Base-by-base conservation (phyloP, 352 stramenopile species). In the Phytophthora foliorum region DNA sequence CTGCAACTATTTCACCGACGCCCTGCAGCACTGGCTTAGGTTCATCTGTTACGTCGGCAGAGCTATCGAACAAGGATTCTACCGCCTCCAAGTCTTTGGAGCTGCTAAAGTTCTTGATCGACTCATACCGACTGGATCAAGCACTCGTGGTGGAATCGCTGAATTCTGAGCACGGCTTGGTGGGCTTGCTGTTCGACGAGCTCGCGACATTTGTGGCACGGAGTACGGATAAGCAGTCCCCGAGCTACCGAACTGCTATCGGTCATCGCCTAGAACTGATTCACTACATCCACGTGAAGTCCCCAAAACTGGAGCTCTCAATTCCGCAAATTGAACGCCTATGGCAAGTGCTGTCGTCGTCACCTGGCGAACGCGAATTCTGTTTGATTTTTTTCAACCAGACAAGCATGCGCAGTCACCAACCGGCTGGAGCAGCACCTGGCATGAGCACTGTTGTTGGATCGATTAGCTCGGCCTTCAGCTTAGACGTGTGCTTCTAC, bases 311-410 rank as follows among this genome's bases (percentile, higher is more conserved):
- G 14, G 85, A 93, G 56, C 80, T 97, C 1, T 89, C 74, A 22
- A 81, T 94, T 16, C 77, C 80, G 5, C 86, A 96, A 55, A 90
- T 94, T 50, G 78, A 92, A 49, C 78, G 78, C 6, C 57, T 97
- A 17, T 97, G 90, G 90, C 74, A 72, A 22, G 81, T 91, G 4
- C 51, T 97, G n/a, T 92, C 86, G 14, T 89, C 81, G 10, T 88
- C 86, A 31, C 74, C 87, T 32, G 67, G 78, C n/a, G 89, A 95
- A 54, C 74, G 84, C 4, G 89, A 97, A 57, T 89, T 91, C 25
- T 94, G 86, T 34, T 75, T 93, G 51, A 78, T 92, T 42, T 97
- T 96, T 68, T 92, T 97, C 49, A 91, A 90, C 62, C 88, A 97
- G 45, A 82, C 85, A n/a, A 89, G 77, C 52, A 72, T 91, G 55